phyloP scores from a whole-genome alignment of 177 flowering plant genomes.

The Vitis hybrid region DNA sequence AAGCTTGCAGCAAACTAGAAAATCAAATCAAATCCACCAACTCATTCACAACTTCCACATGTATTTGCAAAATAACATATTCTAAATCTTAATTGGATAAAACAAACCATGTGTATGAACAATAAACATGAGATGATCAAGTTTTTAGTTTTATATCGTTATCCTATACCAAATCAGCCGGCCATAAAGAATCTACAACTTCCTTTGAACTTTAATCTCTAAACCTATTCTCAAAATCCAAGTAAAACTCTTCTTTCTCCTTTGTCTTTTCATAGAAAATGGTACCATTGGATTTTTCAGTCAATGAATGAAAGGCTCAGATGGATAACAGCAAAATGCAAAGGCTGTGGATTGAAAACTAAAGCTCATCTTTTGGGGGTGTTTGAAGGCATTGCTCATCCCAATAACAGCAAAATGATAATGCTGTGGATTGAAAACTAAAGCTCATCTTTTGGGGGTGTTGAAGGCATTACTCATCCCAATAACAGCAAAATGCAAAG shows the following conservation, averaged over 20 bases:
- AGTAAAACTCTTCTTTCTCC: neutral
- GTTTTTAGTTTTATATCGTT: too few species aligned
- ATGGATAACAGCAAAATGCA: neutral
- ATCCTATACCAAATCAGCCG: too few species aligned
- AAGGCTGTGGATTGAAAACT: conserved; percentile 1
- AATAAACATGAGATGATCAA: too few species aligned
- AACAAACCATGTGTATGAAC: too few species aligned
- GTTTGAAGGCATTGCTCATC: conserved; percentile 62
- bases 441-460: conserved; percentile 68
- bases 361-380: conserved; percentile 70
- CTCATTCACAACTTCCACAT: too few species aligned
- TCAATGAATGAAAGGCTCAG: neutral
- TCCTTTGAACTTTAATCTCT: too few species aligned
- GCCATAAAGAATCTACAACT: too few species aligned
- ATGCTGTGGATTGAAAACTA: conserved; percentile 11
- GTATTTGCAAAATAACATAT: too few species aligned
- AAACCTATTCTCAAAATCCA: neutral
- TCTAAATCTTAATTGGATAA: too few species aligned
- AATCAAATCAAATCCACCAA: too few species aligned
- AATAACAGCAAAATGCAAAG: conserved; percentile 9
- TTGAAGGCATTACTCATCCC: conserved; percentile 74
- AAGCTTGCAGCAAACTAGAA: too few species aligned
- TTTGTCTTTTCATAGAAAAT: neutral
- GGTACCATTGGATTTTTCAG: neutral
- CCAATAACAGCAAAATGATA: conserved; percentile 40